Evolutionary conservation across 768 basidiomycete genomes (phyloP), one percentile per base, ranked within the genome.

Genomic region (Kockovaella imperatae): DNA sequence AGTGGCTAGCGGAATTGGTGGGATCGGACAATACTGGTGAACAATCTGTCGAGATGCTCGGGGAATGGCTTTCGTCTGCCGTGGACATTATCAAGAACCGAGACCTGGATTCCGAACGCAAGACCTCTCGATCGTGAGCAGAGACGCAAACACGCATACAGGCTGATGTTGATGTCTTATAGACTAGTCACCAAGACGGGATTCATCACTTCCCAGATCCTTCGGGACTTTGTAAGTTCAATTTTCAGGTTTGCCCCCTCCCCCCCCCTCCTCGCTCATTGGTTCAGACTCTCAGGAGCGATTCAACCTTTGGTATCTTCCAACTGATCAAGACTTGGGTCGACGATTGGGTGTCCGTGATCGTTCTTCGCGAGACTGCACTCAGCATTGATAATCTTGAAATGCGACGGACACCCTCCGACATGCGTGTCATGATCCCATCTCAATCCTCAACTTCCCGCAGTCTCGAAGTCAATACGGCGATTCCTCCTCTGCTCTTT

Each of bases 301-400:
- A 59, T 23, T 41, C 57, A 23, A 51, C 54, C 4, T 67, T 67
- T 32, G 64, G 64, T 1, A 21, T 53, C 4, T 67, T 60, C 45
- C 65, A 64, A 39, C 48, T 67, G 7, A n/a, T 67, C 53, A 67
- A 67, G 36, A 64, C 62, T 15, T 67, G 57, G 56, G 53, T 64
- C 28, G 62, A 67, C 52, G 65, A 67, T 47, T 62, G 50, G 42
- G 48, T 62, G 25, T 36, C 53, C n/a, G 48, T 67, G 42, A 35
- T 45, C 24, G 35, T 46, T 11, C 25, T 60, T 7, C 54, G 62
- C 17, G 54, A 52, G 29, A 50, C 54, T 2, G 53, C 50, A 8
- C 40, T 59, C 5, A 53, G 51, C 7, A 30, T 43, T 20, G n/a
- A 35, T 7, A 34, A 35, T 7, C 47, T 55, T 41, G 43, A 43